phyloP scores from a whole-genome alignment of 2,329 filamentous ascomycete species.

The Chalaropsis thielavioides region DNA sequence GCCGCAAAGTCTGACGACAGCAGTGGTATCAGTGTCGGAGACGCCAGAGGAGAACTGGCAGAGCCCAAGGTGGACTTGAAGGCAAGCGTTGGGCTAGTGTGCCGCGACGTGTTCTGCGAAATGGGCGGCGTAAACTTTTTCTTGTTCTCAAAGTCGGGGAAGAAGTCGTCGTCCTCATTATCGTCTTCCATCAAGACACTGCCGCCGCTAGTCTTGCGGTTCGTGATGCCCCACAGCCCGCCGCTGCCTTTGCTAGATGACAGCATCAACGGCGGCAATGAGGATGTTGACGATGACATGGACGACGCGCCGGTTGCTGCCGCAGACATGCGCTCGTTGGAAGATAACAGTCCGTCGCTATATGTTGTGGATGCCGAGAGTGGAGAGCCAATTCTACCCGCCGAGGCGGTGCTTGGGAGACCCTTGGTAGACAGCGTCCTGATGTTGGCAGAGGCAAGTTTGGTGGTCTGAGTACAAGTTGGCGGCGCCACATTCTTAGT shows the following conservation, averaged over 20 bases:
- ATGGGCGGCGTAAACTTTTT: conserved; percentile 19
- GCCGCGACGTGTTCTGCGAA: conserved; percentile 14
- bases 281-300: conserved; percentile 20
- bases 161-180: conserved; percentile 38
- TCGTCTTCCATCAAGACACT: conserved; percentile 26
- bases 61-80: conserved; percentile 6
- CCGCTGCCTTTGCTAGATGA: conserved; percentile 25
- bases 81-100: conserved; percentile 9
- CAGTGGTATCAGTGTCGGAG: conserved; percentile 9
- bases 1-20: conserved; percentile 3
- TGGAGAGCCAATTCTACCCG: conserved; percentile 8
- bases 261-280: conserved; percentile 25
- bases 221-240: conserved; percentile 34
- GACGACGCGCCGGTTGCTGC: conserved; percentile 21
- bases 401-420: not conserved
- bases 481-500: conserved; percentile 8
- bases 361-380: conserved; percentile 10
- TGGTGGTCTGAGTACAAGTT: not conserved
- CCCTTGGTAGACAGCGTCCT: conserved; percentile 5
- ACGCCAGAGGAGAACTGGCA: conserved; percentile 5
- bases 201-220: conserved; percentile 23
- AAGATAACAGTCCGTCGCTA: not conserved
- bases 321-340: conserved; percentile 15
- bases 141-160: conserved; percentile 38
- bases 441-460: not conserved